Base-by-base conservation (phyloP, 805 yeast genomes). In the Gaillardinia entomophila region DNA sequence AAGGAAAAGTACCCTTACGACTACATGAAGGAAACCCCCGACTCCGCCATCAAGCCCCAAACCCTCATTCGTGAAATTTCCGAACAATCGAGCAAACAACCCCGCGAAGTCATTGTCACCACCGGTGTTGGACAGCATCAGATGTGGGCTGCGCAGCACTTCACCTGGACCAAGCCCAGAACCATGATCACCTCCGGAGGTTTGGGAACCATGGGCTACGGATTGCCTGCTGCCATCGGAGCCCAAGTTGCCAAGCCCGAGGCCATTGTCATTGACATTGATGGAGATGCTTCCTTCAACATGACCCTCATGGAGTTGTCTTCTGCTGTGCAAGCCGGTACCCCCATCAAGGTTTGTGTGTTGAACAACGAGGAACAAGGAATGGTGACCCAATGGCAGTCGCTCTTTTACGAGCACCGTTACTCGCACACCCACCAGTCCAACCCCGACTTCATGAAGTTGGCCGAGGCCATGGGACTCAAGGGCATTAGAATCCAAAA, bases 111-210 rank as follows among this genome's bases (percentile, higher is more conserved):
- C 37, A 77, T 89, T 49, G 82, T 90, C 48, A 83, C 97, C 33
- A 92, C 98, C 24, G 98, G 98, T 73, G 97, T 92, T 33, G 98
- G 98, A 40, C 98, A 92, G 72, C 98, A 90, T 73, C 98, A 90
- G 71, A 90, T 90, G 98, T 90, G 98, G 98, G 94, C 97, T 24
- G 97, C 97, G 18, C 98, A 92, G 68, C 89, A 88, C 63, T 89
- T 84, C 78, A 77, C 88, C 32, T 90, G 97, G 96, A 82, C 79
- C 40, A 66, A 75, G 42, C 98, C 98, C 50, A 79, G 97, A 62
- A 73, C 94, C 31, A 82, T 92, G 68, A 83, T 90, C 59, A 88
- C 97, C n/a, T 87, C 96, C 31, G 98, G 98, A 66, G 98, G 98
- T 50, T 75, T 90, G 51, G 98, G 98, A 51, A 90, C 98, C 36